A percentile compares a stretch with the other conserved stretches of the same genome.
These are phyloP conservation scores for Fraxinus xanthoxyloides DNA, from an alignment of 305 asterid species.

Conservation along the genomic window DNA sequence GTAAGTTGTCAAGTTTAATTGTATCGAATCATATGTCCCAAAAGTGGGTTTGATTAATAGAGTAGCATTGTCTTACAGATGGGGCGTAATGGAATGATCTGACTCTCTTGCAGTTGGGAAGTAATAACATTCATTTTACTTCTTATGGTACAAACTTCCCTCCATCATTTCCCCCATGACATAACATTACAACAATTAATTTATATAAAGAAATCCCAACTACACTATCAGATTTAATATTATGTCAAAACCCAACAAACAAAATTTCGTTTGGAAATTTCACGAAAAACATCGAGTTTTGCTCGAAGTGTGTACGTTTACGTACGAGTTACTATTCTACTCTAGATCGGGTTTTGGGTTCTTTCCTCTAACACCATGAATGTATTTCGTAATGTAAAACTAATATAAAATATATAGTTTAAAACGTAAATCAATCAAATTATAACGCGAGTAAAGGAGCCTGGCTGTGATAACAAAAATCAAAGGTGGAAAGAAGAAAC, in stretches of 20 bases:
- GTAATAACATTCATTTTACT: conserved; percentile 27
- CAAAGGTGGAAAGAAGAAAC: not conserved
- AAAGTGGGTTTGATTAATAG: conserved; percentile 3
- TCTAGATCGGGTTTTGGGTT: not conserved
- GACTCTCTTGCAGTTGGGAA: not conserved
- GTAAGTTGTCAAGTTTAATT: conserved; percentile 19
- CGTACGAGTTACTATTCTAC: not conserved
- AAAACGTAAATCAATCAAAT: not conserved
- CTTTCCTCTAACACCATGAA: not conserved
- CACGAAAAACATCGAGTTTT: not conserved
- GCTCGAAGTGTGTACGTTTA: not conserved
- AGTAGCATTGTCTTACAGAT: conserved; percentile 7
- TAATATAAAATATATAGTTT: not conserved
- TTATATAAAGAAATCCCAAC: not conserved
- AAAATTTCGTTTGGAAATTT: not conserved
- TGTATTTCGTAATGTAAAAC: too few relatives aligned
- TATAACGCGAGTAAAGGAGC: not conserved
- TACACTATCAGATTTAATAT: not conserved
- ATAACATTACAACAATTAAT: not conserved
- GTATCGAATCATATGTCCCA: not conserved
- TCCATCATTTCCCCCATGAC: not conserved
- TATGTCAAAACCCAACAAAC: not conserved
- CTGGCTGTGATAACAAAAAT: not conserved
- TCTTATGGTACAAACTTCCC: conserved; percentile 22
- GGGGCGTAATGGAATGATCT: conserved; percentile 19